Conservation (phyloP, 2,329 filamentous ascomycete species). For the Neonectria punicea region DNA sequence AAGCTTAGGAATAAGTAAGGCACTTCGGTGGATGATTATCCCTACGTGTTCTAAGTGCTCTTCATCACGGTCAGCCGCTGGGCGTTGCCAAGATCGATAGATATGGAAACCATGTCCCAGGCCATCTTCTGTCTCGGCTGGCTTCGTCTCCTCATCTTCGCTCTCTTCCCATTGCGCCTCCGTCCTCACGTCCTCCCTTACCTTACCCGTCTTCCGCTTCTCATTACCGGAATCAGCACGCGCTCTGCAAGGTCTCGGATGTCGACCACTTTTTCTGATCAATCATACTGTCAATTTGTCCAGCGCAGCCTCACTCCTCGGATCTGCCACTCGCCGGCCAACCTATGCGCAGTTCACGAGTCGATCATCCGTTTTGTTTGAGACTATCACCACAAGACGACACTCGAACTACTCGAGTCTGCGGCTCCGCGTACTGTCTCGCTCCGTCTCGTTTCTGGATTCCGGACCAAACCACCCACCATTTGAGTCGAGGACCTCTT, state of each 20-base stretch:
- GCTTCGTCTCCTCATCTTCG: neutral
- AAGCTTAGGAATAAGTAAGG: neutral
- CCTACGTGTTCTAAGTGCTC: neutral
- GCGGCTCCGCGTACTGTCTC: constrained; percentile 29
- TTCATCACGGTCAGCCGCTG: neutral
- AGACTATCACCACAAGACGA: neutral
- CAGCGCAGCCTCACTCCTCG: neutral
- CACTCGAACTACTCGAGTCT: constrained; percentile 6
- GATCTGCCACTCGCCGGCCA: neutral
- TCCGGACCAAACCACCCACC: neutral
- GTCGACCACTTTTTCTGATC: neutral
- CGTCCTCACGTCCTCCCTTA: neutral
- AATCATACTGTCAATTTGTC: neutral
- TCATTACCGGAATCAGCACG: neutral
- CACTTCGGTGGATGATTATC: neutral
- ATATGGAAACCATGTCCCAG: constrained; percentile 1
- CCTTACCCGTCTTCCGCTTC: neutral
- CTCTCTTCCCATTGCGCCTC: neutral
- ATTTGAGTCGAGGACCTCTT: constrained; percentile 25
- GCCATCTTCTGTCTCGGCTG: neutral
- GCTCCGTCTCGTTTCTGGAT: constrained; percentile 11
- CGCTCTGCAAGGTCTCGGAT: neutral
- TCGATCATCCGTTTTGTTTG: neutral
- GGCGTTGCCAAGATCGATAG: neutral
- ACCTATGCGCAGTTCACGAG: neutral